Conservation (phyloP, 2,329 filamentous ascomycete genomes). For the Fusarium incarnatum region DNA sequence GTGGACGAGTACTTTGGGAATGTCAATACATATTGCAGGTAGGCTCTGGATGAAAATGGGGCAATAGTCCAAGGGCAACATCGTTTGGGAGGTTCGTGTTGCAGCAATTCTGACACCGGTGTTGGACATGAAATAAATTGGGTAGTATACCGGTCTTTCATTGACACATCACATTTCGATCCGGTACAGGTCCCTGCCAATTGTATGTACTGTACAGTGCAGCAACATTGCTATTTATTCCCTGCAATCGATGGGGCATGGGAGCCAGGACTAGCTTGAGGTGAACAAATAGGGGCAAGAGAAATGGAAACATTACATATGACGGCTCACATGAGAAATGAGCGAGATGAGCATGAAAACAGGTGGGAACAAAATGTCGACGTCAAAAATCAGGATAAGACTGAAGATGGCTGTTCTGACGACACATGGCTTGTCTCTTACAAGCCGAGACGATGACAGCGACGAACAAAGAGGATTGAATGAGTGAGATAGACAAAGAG, state of each 20-base stretch:
- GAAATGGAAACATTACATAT: constrained; percentile 30
- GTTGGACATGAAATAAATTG: constrained; percentile 34
- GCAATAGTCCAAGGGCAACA: constrained; percentile 3
- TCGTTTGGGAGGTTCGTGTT: constrained; percentile 22
- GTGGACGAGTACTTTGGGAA: neutral
- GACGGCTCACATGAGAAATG: constrained; percentile 31
- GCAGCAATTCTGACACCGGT: constrained; percentile 36
- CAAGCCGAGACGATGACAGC: constrained; percentile 10
- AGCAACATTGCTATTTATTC: constrained; percentile 22
- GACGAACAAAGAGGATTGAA: constrained; percentile 24
- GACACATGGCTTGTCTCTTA: constrained; percentile 1
- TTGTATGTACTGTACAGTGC: constrained; percentile 12
- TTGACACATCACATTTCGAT: constrained; percentile 45
- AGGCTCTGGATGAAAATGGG: constrained; percentile 5
- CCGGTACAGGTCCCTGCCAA: constrained; percentile 30
- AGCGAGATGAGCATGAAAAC: constrained; percentile 16
- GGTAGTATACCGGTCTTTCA: constrained; percentile 25
- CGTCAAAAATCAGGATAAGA: constrained; percentile 2
- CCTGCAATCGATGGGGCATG: constrained; percentile 30
- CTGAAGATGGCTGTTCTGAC: constrained; percentile 1
- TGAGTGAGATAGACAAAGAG: constrained; percentile 9
- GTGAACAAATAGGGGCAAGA: constrained; percentile 32
- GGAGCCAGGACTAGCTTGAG: constrained; percentile 29
- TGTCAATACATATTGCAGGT: neutral
- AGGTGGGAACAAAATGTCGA: constrained; percentile 9